Evolutionary conservation across 2,329 filamentous ascomycete species (phyloP).

Genomic region (Sclerotinia spermophila): DNA sequence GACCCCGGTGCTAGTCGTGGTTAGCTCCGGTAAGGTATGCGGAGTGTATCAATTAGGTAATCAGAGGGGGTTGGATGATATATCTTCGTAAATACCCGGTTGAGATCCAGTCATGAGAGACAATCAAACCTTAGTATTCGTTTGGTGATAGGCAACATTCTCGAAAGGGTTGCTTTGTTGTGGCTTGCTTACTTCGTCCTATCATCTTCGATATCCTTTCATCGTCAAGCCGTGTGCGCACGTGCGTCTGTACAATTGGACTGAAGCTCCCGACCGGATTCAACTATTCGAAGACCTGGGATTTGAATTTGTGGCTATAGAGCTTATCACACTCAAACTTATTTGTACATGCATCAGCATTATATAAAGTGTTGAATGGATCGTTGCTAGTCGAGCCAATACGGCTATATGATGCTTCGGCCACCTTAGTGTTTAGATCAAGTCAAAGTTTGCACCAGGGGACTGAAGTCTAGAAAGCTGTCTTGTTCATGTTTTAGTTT

Average conservation of each 20-base stretch:
- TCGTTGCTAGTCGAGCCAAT: background rate
- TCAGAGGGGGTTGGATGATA: background rate
- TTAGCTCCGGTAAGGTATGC: background rate
- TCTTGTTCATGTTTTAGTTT: background rate
- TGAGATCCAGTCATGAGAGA: too few relatives aligned
- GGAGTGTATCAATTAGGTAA: background rate
- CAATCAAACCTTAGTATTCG: background rate
- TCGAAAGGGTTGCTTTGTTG: background rate
- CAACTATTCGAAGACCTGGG: background rate
- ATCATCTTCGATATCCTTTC: background rate
- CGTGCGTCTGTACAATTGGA: background rate
- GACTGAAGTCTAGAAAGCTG: background rate
- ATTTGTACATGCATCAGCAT: background rate
- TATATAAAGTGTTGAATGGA: background rate
- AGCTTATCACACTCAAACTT: background rate
- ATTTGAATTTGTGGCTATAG: background rate
- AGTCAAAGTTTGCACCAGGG: background rate
- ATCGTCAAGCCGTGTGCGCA: background rate
- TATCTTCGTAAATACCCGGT: background rate
- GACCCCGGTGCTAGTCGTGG: background rate
- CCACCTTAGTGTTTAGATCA: background rate
- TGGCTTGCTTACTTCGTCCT: background rate
- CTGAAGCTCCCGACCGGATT: background rate
- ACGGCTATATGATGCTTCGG: background rate
- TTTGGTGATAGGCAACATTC: background rate